A percentile compares a stretch with the other conserved stretches of the same genome.
Conservation (phyloP, 371 early-diverging fungal species). For the Actinomortierella ambigua region DNA sequence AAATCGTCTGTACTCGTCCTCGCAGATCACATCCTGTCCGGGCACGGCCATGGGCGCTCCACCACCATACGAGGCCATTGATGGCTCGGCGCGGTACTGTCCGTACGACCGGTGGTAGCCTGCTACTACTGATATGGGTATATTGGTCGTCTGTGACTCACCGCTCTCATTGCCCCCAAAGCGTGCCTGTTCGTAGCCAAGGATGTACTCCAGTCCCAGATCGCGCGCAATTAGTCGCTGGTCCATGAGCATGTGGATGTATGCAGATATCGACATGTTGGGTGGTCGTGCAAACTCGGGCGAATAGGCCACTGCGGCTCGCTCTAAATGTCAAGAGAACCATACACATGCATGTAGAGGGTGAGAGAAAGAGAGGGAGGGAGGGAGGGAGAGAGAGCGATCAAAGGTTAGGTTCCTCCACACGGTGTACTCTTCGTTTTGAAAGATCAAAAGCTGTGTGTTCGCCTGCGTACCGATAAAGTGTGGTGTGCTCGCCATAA, state of each 20-base stretch:
- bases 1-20: constrained; percentile 40
- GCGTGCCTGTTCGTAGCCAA: constrained; percentile 63
- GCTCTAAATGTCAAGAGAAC: constrained; percentile 36
- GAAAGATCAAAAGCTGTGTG: not conserved
- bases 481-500: constrained; percentile 65
- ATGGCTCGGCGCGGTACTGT: constrained; percentile 9
- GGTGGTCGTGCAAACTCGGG: constrained; percentile 52
- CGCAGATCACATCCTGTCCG: constrained; percentile 4
- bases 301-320: constrained; percentile 54
- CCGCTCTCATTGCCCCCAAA: constrained; percentile 46
- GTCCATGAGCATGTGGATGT: constrained; percentile 58
- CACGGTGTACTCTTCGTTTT: not conserved
- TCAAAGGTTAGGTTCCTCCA: too few relatives aligned
- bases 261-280: constrained; percentile 60
- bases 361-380: not conserved
- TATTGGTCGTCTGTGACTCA: not conserved
- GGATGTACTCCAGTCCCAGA: constrained; percentile 55
- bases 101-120: constrained; percentile 4
- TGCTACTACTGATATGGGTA: constrained; percentile 7
- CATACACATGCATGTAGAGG: not conserved
- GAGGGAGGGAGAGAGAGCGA: not conserved
- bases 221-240: constrained; percentile 51
- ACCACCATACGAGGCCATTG: constrained; percentile 2
- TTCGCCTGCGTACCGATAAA: constrained; percentile 55
- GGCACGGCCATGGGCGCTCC: not conserved